Base-by-base conservation (phyloP, 495 filamentous ascomycete genomes). In the Beverwykella pulmonaria region DNA sequence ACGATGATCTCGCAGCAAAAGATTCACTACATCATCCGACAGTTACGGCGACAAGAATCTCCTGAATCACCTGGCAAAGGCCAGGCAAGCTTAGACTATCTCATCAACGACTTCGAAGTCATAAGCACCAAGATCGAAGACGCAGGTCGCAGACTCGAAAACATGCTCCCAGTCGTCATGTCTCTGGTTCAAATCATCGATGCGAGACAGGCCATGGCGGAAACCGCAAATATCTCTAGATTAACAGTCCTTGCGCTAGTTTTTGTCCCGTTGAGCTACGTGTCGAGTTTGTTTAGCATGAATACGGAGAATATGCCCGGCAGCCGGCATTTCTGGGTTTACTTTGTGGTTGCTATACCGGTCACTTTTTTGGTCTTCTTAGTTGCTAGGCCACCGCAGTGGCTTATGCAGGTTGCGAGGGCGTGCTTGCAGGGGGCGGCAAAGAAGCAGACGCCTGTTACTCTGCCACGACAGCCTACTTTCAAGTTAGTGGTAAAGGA, bases 211-310 rank as follows among this genome's bases (percentile, higher is more conserved):
- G 60, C 71, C 8, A 60, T 71, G 8, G 69, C 55, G 7, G 75
- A 78, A 54, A 64, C 77, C 20, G 63, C 71, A 27, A 75, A 76
- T 46, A 74, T 79, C 25, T 75, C 59, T 17, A 69, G 75, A 22
- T 48, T 79, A 32, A 79, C 78, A 8, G 59, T 70, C 34, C 67
- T 79, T 14, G 75, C 76, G 9, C 61, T 79, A 17, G 48, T 79
- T 6, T 80, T 80, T 53, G 69, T 80, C n/a, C 77, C 76, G 34
- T 58, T 76, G 53, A 72, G 69, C 0, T 79, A 71, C 54, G 73
- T 78, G 3, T 59, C 78, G 4, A 73, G 74, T 36, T 32, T 79
- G 10, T 79, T 79, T 39, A 77, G 75, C 50, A 79, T 80, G 77
- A 68, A 52, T 23, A 5, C 41, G 0, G 27, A 53, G 1, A 54